These are phyloP conservation scores for Porcisia deanei DNA, from an alignment of 208 protist genomes.

Conservation along the genomic window DNA sequence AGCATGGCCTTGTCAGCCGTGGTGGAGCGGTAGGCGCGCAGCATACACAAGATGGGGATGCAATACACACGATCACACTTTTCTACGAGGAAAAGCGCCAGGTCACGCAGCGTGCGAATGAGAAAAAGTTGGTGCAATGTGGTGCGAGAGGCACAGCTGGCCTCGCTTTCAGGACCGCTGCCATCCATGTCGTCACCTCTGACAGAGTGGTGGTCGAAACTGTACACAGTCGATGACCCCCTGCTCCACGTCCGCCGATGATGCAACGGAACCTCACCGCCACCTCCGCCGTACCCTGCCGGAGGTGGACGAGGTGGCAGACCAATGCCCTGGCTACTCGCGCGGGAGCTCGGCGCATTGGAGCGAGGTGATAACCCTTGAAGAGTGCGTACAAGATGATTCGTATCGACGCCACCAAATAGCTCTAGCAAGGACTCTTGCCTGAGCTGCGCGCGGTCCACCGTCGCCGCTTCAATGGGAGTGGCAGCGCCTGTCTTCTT, in stretches of 20 bases:
- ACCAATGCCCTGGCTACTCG: slow-evolving; percentile 33
- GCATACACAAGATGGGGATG: slow-evolving; percentile 77
- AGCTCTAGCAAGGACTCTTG: slow-evolving; percentile 74
- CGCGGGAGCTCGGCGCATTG: slow-evolving; percentile 23
- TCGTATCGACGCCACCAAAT: slow-evolving; percentile 57
- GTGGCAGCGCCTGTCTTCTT: slow-evolving; percentile 1
- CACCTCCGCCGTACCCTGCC: slow-evolving; percentile 12
- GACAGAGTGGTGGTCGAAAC: slow-evolving; percentile 14
- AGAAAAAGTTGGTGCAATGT: slow-evolving; percentile 52
- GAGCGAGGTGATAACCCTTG: slow-evolving; percentile 24
- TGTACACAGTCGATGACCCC: slow-evolving; percentile 20
- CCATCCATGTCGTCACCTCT: slow-evolving; percentile 24
- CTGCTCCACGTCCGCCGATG: slow-evolving; percentile 24
- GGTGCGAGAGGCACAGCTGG: slow-evolving; percentile 3
- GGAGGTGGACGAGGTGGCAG: slow-evolving; percentile 29
- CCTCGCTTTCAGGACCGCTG: slow-evolving; percentile 16
- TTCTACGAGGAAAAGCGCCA: slow-evolving; percentile 61
- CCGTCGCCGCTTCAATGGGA: not conserved
- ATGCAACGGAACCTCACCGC: slow-evolving; percentile 16
- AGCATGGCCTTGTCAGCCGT: slow-evolving; percentile 24
- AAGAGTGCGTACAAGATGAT: slow-evolving; percentile 22
- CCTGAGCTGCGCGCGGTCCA: slow-evolving; percentile 35
- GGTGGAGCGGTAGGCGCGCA: slow-evolving; percentile 56
- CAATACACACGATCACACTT: slow-evolving; percentile 86
- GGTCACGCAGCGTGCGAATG: slow-evolving; percentile 41